phyloP scores from a whole-genome alignment of 2,329 filamentous ascomycete species.

The Scedosporium apiospermum region DNA sequence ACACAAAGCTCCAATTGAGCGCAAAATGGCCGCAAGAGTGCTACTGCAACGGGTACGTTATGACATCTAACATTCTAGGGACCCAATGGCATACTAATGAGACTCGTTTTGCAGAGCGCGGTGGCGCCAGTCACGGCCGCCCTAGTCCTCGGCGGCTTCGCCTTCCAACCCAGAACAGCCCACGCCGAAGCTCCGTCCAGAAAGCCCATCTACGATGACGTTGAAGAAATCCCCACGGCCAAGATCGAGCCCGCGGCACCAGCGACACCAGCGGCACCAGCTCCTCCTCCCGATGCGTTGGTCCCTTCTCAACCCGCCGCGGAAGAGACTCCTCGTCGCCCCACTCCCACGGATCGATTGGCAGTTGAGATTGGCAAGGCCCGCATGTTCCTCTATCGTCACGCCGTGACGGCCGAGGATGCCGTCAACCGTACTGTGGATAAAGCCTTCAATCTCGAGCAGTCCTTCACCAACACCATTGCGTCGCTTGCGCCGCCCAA shows the following conservation, averaged over 20 bases:
- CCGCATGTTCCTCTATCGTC: slow-evolving; percentile 70
- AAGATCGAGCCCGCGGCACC: slow-evolving; percentile 20
- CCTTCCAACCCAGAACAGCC: slow-evolving; percentile 36
- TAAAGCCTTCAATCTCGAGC: slow-evolving; percentile 73
- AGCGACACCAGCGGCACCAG: slow-evolving; percentile 14
- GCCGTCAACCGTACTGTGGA: slow-evolving; percentile 75
- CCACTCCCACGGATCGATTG: slow-evolving; percentile 83
- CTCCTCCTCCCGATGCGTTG: slow-evolving; percentile 19
- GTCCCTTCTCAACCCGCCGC: slow-evolving; percentile 11
- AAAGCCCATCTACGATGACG: slow-evolving; percentile 77
- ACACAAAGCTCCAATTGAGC: slow-evolving; percentile 32
- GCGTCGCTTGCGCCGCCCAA: slow-evolving; percentile 79
- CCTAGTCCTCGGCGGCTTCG: slow-evolving; percentile 37
- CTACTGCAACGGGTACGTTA: slow-evolving; percentile 44
- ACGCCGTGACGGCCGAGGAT: slow-evolving; percentile 68
- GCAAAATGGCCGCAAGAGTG: slow-evolving; percentile 51
- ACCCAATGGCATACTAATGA: slow-evolving; percentile 15
- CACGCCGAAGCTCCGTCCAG: slow-evolving; percentile 41
- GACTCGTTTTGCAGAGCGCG: slow-evolving; percentile 31
- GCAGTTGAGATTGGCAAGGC: slow-evolving; percentile 71
- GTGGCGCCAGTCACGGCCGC: slow-evolving; percentile 44
- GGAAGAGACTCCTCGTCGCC: slow-evolving; percentile 31
- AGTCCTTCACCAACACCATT: slow-evolving; percentile 80
- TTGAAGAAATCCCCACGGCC: slow-evolving; percentile 31
- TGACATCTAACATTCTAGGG: not conserved